phyloP scores from a whole-genome alignment of 371 early-diverging fungal species.

The Neoconidiobolus thromboides region DNA sequence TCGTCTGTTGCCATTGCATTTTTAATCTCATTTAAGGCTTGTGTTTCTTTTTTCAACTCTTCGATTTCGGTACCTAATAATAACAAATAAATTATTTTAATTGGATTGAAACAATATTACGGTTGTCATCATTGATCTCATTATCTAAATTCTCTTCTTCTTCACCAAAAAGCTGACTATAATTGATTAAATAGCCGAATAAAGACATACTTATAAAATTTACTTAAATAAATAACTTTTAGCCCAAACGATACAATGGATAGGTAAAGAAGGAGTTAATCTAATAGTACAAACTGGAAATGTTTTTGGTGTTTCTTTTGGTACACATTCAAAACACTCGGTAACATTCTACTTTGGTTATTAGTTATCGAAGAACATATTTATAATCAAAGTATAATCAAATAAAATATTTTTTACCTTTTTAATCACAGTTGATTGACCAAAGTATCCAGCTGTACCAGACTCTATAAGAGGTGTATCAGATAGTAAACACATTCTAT shows the following conservation, averaged over 20 bases:
- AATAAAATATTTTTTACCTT: slow-evolving; percentile 19
- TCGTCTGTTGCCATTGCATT: slow-evolving; percentile 32
- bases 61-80: slow-evolving; percentile 41
- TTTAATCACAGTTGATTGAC: slow-evolving; percentile 84
- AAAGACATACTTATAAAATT: not conserved
- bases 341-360: slow-evolving; percentile 20
- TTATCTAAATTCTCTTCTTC: slow-evolving; percentile 34
- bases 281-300: slow-evolving; percentile 97
- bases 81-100: not conserved
- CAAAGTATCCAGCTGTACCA: slow-evolving; percentile 92
- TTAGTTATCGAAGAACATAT: not conserved
- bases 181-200: not conserved
- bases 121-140: slow-evolving; percentile 32
- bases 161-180: slow-evolving; percentile 68
- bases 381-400: slow-evolving; percentile 12
- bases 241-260: slow-evolving; percentile 99
- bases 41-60: slow-evolving; percentile 44
- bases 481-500: slow-evolving; percentile 85
- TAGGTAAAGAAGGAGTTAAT: slow-evolving; percentile 85
- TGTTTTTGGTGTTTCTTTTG: slow-evolving; percentile 70
- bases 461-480: slow-evolving; percentile 86
- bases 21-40: slow-evolving; percentile 41
- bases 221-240: slow-evolving; percentile 76
- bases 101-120: slow-evolving; percentile 14
- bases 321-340: slow-evolving; percentile 97